Evolutionary conservation across 2,329 filamentous ascomycete species (phyloP).

Genomic region (Macrophomina tecta): DNA sequence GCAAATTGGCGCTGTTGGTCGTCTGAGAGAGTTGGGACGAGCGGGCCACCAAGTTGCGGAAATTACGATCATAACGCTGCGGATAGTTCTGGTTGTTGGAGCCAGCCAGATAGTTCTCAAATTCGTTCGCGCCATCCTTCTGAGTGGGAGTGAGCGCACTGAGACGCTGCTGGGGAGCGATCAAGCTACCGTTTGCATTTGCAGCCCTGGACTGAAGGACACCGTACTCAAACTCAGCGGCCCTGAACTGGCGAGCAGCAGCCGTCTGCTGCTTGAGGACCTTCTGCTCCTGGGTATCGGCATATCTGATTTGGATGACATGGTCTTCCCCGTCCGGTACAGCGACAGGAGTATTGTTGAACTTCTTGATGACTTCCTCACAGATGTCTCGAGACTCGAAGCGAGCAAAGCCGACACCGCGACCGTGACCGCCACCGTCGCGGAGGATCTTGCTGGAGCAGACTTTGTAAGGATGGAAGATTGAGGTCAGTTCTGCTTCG

Average conservation of each 20-base stretch:
- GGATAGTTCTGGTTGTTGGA: constrained; percentile 17
- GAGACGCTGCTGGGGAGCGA: constrained; percentile 42
- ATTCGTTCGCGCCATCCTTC: constrained; percentile 43
- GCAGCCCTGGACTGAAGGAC: constrained; percentile 33
- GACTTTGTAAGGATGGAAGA: constrained; percentile 81
- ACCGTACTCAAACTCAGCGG: constrained; percentile 78
- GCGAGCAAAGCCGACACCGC: constrained; percentile 95
- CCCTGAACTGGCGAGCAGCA: constrained; percentile 92
- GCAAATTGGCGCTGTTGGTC: constrained; percentile 16
- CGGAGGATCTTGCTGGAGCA: constrained; percentile 95
- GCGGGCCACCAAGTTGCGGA: constrained; percentile 24
- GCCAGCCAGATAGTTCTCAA: constrained; percentile 43
- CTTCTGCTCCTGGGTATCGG: constrained; percentile 96
- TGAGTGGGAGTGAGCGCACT: constrained; percentile 41
- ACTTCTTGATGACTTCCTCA: constrained; percentile 85
- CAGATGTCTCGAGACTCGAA: constrained; percentile 91
- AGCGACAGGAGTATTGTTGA: constrained; percentile 71
- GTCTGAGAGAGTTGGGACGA: constrained; percentile 25
- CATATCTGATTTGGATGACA: constrained; percentile 91
- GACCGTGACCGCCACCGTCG: constrained; percentile 88
- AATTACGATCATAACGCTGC: constrained; percentile 19
- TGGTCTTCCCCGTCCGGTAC: constrained; percentile 72
- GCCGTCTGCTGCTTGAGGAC: constrained; percentile 95
- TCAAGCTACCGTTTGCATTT: constrained; percentile 32
- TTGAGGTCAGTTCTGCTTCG: constrained; percentile 81